Base-by-base conservation (phyloP, 148 eudicot species). In the Silene conica region DNA sequence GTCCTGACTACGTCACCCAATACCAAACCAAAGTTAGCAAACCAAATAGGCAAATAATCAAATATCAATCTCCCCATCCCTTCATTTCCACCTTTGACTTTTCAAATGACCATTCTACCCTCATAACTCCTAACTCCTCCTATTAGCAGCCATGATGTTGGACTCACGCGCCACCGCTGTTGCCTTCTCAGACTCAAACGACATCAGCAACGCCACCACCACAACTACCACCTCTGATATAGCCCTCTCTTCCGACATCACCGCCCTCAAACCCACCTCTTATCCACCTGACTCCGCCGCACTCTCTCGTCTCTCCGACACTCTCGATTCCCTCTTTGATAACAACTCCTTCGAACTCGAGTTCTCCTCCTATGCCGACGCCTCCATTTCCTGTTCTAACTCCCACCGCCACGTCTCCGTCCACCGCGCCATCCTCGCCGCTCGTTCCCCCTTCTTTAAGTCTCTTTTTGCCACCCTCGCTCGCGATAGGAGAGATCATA, bases 371-470 rank as follows among this genome's bases (percentile, higher is more conserved):
- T 93, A 76, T 81, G 72, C 94, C 70, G 96, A 93, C 79, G 94
- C 98, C 9, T 74, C 62, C 48, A 83, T 93, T 68, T 66, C 84
- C 23, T 67, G 80, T 54, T 26, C 80, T 26, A 83, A 77, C 31
- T 90, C 88, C 26, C 34, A 58, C 57, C 82, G 85, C 20, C 85
- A 82, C 72, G 38, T 91, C 21, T 58, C 85, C 16, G 89, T 93
- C 21, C 98, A 93, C 80, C 89, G 98, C 13, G 91, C 94, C 69
- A 82, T 93, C 31, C 80, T 93, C 56, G 74, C 98, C n/a, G 84
- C 88, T 0, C 76, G 98, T 60, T 85, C 92, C 54, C 69, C 87
- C 11, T 93, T 85, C 69, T 89, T 93, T 28, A 77, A 72, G 66
- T 59, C 73, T 1, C 31, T 69, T 41, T 87, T 93, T 3, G 61